Percentiles rank a stretch among this genome's conserved stretches.
Conservation (phyloP, 345 rosid species). For the Populus simonii region DNA sequence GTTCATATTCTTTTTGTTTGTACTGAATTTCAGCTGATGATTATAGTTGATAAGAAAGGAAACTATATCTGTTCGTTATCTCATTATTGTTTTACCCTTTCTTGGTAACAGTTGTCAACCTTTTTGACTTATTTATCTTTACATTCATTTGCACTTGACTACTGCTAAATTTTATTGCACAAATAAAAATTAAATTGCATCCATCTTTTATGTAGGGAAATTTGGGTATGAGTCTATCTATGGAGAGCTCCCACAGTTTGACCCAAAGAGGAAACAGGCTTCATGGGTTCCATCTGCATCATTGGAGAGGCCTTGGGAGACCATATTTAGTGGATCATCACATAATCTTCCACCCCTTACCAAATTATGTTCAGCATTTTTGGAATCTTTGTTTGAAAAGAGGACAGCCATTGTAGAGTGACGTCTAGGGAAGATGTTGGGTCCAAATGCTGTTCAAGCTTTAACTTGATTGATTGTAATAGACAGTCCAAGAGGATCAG, state of each 20-base stretch:
- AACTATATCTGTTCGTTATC: neutral
- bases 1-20: neutral
- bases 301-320: constrained; percentile 82
- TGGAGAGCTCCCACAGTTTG: constrained; percentile 60
- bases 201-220: constrained; percentile 31
- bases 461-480: neutral
- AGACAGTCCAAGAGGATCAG: neutral
- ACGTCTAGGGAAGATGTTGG: neutral
- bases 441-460: neutral
- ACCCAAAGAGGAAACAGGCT: constrained; percentile 35
- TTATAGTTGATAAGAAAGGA: neutral
- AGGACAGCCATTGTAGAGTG: constrained; percentile 51
- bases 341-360: constrained; percentile 81
- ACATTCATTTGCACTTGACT: neutral
- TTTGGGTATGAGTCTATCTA: constrained; percentile 71
- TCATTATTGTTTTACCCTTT: neutral
- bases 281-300: constrained; percentile 38
- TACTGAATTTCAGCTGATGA: neutral
- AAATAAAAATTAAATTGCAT: neutral
- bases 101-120: neutral
- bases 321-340: constrained; percentile 73
- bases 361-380: constrained; percentile 62
- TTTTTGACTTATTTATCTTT: neutral
- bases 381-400: constrained; percentile 76
- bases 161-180: neutral